Evolutionary conservation across 2,329 filamentous ascomycete genomes (phyloP).

Genomic region (Teratosphaeriaceae sp.): DNA sequence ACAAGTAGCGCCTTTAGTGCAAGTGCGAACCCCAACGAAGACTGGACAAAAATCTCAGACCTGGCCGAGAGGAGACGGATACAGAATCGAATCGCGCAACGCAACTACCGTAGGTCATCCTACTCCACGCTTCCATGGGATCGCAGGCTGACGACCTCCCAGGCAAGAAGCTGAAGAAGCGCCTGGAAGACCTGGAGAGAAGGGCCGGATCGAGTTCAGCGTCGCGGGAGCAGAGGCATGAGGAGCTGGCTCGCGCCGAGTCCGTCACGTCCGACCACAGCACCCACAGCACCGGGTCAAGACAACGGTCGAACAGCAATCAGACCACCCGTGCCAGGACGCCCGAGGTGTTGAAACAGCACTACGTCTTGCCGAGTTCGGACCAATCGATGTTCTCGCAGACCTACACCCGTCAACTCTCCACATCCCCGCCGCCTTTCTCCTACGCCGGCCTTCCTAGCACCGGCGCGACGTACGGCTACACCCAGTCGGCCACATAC

Average conservation of each 20-base stretch:
- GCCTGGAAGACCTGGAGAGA: constrained; percentile 77
- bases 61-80: constrained; percentile 89
- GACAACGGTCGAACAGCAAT: constrained; percentile 22
- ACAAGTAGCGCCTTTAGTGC: constrained; percentile 93
- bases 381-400: constrained; percentile 59
- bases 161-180: constrained; percentile 92
- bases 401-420: constrained; percentile 62
- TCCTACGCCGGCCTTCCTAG: constrained; percentile 42
- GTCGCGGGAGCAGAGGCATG: constrained; percentile 53
- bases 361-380: constrained; percentile 32
- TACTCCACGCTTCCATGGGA: not conserved
- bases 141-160: constrained; percentile 4
- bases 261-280: constrained; percentile 6
- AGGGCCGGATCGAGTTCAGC: constrained; percentile 59
- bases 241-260: constrained; percentile 41
- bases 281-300: constrained; percentile 6
- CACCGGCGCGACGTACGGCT: constrained; percentile 37
- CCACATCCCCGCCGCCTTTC: constrained; percentile 65
- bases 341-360: constrained; percentile 22
- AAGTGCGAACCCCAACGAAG: constrained; percentile 91
- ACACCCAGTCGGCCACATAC: constrained; percentile 15
- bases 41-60: constrained; percentile 99
- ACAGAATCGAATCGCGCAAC: constrained; percentile 95
- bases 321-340: constrained; percentile 18
- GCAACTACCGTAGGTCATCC: constrained; percentile 79